phyloP scores from a whole-genome alignment of 2,329 filamentous ascomycete species.

The Aureobasidium uvarum region DNA sequence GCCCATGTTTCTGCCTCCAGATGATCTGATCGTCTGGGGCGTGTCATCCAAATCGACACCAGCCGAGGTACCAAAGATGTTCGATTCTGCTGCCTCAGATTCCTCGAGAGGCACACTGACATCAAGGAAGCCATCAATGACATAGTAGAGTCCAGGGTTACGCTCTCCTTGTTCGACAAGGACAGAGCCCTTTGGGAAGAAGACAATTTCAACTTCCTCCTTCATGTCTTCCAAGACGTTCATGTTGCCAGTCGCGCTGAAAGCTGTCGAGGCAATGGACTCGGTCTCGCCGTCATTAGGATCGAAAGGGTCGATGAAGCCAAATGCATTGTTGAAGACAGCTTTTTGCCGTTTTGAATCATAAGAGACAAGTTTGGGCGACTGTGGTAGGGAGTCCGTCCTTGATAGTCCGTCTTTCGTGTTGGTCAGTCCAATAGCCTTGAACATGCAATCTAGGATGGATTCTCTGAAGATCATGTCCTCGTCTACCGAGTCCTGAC shows the following conservation, averaged over 20 bases:
- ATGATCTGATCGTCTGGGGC: constrained; percentile 14
- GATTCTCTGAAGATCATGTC: constrained; percentile 85
- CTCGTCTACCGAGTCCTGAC: constrained; percentile 81
- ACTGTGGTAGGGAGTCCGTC: constrained; percentile 75
- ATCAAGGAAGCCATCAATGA: constrained; percentile 94
- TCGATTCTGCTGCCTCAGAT: constrained; percentile 46
- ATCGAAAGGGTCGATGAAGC: constrained; percentile 83
- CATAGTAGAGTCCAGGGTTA: constrained; percentile 96
- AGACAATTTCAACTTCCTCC: constrained; percentile 94
- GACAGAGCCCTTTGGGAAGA: constrained; percentile 90
- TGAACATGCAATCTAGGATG: constrained; percentile 93
- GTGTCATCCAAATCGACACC: constrained; percentile 31
- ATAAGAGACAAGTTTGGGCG: constrained; percentile 78
- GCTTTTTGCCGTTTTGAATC: constrained; percentile 79
- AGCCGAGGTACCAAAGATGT: constrained; percentile 47
- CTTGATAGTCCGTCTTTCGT: constrained; percentile 64
- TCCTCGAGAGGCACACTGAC: constrained; percentile 78
- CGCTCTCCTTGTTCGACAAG: constrained; percentile 95
- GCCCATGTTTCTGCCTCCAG: constrained; percentile 18
- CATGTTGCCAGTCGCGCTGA: constrained; percentile 57
- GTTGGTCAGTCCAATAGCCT: constrained; percentile 78
- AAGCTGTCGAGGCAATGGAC: constrained; percentile 60
- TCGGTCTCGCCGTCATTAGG: constrained; percentile 82
- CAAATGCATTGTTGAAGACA: constrained; percentile 82
- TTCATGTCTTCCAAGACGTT: constrained; percentile 77